phyloP scores from a whole-genome alignment of 2,329 filamentous ascomycete genomes.

The Penicillium sp. region DNA sequence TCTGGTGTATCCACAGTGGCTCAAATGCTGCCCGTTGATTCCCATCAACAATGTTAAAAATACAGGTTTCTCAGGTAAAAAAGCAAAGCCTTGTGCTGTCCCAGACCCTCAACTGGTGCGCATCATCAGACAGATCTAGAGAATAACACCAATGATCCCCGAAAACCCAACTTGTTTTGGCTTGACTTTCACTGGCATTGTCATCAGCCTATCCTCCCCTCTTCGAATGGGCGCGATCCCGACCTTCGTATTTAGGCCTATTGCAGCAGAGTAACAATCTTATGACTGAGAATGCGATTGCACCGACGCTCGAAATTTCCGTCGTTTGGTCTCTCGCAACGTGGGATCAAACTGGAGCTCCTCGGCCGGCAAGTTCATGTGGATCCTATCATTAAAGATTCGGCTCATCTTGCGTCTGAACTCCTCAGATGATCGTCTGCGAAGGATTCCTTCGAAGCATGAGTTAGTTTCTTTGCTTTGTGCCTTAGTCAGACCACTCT shows the following conservation, averaged over 20 bases:
- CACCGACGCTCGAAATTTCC: constrained; percentile 11
- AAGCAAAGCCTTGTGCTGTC: background rate
- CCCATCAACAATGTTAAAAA: background rate
- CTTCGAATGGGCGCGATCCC: background rate
- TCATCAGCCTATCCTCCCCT: background rate
- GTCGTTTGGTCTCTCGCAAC: constrained; percentile 10
- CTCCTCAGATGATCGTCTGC: constrained; percentile 32
- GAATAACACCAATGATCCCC: background rate
- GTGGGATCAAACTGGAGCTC: constrained; percentile 24
- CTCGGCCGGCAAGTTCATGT: constrained; percentile 21
- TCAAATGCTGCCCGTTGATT: background rate
- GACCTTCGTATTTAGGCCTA: background rate
- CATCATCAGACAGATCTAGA: background rate
- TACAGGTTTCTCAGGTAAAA: background rate
- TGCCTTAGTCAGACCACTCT: background rate
- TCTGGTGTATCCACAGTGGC: too few species aligned
- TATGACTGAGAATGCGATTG: constrained; percentile 16
- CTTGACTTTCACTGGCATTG: background rate
- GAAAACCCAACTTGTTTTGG: background rate
- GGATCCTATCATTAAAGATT: constrained; percentile 33
- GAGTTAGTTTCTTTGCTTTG: background rate
- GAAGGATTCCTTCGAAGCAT: constrained; percentile 8
- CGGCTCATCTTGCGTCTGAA: constrained; percentile 34
- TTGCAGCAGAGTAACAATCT: background rate
- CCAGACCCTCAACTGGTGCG: background rate